These are phyloP conservation scores for Colletotrichum costaricense DNA, from an alignment of 2,329 filamentous ascomycete species.

Conservation along the genomic window DNA sequence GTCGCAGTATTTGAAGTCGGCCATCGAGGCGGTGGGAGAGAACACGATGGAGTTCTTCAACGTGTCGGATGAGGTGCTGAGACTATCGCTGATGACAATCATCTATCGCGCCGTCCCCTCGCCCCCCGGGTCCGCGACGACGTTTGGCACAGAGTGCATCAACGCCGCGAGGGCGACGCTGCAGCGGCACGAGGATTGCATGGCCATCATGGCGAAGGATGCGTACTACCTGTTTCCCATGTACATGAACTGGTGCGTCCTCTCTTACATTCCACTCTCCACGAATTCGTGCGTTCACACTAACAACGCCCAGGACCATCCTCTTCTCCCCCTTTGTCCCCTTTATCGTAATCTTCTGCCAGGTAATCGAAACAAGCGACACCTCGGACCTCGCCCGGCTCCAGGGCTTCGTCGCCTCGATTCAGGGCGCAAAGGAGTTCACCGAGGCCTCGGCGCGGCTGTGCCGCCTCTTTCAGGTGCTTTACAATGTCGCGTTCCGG, in stretches of 20 bases:
- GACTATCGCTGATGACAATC: constrained; percentile 53
- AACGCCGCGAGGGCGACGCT: constrained; percentile 54
- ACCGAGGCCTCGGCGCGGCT: constrained; percentile 64
- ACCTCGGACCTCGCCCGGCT: constrained; percentile 58
- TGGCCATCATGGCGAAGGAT: constrained; percentile 49
- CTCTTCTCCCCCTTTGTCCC: constrained; percentile 64
- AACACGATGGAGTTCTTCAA: constrained; percentile 49
- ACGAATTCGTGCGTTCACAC: too few species aligned
- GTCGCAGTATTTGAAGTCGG: constrained; percentile 14
- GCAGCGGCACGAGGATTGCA: constrained; percentile 52
- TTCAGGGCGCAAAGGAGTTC: constrained; percentile 58
- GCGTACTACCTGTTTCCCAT: constrained; percentile 50
- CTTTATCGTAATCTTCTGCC: constrained; percentile 64
- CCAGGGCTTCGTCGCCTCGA: constrained; percentile 60
- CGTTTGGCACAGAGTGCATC: constrained; percentile 55
- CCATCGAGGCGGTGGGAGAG: constrained; percentile 39
- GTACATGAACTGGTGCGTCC: constrained; percentile 56
- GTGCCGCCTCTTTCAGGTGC: constrained; percentile 67
- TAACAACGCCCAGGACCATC: constrained; percentile 48
- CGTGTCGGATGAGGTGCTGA: constrained; percentile 54
- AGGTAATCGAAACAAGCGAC: constrained; percentile 58
- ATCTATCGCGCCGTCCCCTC: constrained; percentile 55
- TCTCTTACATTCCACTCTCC: neutral
- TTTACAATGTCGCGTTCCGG: constrained; percentile 67
- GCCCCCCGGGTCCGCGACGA: constrained; percentile 41